Conservation (phyloP, 441 rosid species). For the Erodium moschatum region DNA sequence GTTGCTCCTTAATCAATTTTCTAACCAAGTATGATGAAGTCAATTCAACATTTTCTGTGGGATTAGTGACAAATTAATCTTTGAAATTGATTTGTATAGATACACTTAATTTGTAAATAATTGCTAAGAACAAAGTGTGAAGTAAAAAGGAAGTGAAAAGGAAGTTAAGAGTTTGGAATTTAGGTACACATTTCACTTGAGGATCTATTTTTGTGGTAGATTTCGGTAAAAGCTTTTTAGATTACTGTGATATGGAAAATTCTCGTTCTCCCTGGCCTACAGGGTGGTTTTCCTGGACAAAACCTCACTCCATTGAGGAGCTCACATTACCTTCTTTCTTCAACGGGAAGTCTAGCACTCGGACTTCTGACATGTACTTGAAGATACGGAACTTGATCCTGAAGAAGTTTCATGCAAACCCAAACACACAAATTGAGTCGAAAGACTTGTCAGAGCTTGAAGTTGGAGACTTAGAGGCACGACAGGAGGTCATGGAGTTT, state of each 20-base stretch:
- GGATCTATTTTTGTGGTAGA: too few species aligned
- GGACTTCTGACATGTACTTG: conserved; percentile 54
- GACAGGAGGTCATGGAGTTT: conserved; percentile 82
- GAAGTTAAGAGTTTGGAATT: neutral
- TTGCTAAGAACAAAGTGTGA: too few species aligned
- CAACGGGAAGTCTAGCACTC: conserved; percentile 55
- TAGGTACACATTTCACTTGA: neutral
- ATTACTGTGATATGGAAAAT: neutral
- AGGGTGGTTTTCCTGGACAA: conserved; percentile 98
- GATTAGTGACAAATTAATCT: neutral
- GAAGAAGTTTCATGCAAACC: conserved; percentile 63
- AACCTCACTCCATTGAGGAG: conserved; percentile 74
- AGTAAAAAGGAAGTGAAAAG: neutral
- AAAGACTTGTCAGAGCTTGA: conserved; percentile 74
- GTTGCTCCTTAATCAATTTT: too few species aligned
- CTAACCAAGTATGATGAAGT: too few species aligned
- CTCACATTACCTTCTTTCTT: conserved; percentile 71
- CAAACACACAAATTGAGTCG: conserved; percentile 48
- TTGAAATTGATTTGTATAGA: neutral
- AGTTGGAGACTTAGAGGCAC: conserved; percentile 60
- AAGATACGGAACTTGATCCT: conserved; percentile 80
- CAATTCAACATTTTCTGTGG: neutral
- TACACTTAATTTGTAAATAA: neutral
- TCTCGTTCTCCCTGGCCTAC: conserved; percentile 15
- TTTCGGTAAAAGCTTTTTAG: too few species aligned